These are phyloP conservation scores for Aristolochia fimbriata DNA, from an alignment of 164 flowering plant genomes.

Conservation along the genomic window DNA sequence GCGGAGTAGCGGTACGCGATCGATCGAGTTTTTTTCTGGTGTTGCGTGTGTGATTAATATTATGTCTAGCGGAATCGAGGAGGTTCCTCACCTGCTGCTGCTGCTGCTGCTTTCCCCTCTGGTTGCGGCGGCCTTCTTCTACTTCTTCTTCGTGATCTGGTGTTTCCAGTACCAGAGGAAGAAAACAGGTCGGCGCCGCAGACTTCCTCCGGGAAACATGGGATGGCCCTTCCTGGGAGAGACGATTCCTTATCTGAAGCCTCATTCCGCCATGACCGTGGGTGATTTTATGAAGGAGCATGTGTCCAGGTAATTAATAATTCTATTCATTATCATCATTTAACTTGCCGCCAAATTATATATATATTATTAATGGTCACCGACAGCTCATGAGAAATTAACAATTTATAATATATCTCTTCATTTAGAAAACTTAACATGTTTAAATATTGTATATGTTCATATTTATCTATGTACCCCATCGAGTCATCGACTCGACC, in stretches of 20 bases:
- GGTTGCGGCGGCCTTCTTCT: no score
- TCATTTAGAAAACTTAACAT: no score
- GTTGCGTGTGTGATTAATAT: no score
- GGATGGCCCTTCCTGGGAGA: slow-evolving; percentile 93
- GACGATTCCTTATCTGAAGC: slow-evolving; percentile 65
- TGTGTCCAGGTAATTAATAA: slow-evolving; percentile 51
- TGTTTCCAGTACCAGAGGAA: slow-evolving; percentile 23
- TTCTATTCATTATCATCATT: neutral
- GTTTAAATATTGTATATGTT: no score
- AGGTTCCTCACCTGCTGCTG: no score
- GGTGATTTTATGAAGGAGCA: slow-evolving; percentile 90
- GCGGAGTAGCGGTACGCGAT: no score
- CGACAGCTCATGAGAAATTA: no score
- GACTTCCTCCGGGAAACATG: slow-evolving; percentile 78
- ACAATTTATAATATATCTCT: no score
- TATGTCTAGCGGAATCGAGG: slow-evolving; percentile 33
- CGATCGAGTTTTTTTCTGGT: no score
- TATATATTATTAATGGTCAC: no score
- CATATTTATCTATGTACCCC: no score
- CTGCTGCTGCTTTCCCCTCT: slow-evolving; percentile 34
- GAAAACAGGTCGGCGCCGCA: slow-evolving; percentile 16
- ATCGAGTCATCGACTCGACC: no score
- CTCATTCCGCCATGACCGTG: slow-evolving; percentile 61
- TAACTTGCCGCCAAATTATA: neutral
- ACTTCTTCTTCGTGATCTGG: slow-evolving; percentile 28